phyloP scores from a whole-genome alignment of 495 filamentous ascomycete species.

The Rhypophila decipiens region DNA sequence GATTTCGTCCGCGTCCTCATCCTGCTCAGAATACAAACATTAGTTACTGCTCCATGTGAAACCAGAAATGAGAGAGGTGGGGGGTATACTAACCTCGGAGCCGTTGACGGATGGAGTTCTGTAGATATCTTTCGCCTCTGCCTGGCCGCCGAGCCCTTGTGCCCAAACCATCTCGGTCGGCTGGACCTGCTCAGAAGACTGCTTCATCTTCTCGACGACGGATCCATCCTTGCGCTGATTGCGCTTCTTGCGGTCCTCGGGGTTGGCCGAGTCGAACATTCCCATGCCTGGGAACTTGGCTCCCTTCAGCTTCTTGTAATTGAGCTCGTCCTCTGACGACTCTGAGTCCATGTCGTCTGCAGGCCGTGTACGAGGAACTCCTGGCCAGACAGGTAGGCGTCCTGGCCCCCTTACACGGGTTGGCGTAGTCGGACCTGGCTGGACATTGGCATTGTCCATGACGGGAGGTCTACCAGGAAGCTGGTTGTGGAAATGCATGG shows the following conservation, averaged over 20 bases:
- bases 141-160: constrained; percentile 46
- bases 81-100: constrained; percentile 34
- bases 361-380: too few relatives aligned
- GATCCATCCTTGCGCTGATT: constrained; percentile 81
- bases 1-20: too few relatives aligned
- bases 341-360: too few relatives aligned
- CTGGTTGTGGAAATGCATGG: too few relatives aligned
- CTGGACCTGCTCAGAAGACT: constrained; percentile 59
- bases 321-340: constrained; percentile 25
- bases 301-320: constrained; percentile 60
- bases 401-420: too few relatives aligned
- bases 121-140: constrained; percentile 47
- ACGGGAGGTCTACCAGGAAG: too few relatives aligned
- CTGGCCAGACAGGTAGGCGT: too few relatives aligned
- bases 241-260: constrained; percentile 67
- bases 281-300: constrained; percentile 79
- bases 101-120: constrained; percentile 41
- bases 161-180: constrained; percentile 66
- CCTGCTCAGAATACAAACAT: background rate
- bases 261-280: constrained; percentile 77
- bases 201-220: constrained; percentile 63
- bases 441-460: too few relatives aligned
- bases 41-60: background rate
- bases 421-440: too few relatives aligned
- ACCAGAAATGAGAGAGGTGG: background rate